phyloP scores from a whole-genome alignment of 441 rosid genomes.

The Mallotus japonicus region DNA sequence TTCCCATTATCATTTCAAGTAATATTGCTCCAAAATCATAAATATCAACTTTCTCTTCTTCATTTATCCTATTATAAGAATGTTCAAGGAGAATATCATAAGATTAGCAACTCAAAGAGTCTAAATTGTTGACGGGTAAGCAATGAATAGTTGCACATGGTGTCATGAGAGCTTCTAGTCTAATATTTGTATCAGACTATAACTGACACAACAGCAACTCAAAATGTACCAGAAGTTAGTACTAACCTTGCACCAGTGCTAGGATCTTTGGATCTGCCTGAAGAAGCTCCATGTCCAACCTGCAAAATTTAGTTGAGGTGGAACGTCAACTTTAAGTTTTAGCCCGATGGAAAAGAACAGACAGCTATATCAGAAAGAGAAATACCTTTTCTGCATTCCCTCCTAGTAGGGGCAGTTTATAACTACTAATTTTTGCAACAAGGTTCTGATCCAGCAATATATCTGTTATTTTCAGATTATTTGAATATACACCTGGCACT shows the following conservation, averaged over 20 bases:
- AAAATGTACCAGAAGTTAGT: not conserved
- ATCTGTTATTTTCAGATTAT: constrained; percentile 77
- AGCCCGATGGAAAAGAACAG: not conserved
- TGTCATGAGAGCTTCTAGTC: not conserved
- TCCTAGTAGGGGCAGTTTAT: constrained; percentile 75
- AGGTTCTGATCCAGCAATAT: constrained; percentile 81
- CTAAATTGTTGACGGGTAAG: not conserved
- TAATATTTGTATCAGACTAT: not conserved
- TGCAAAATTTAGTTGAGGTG: constrained; percentile 25
- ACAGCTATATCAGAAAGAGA: not conserved
- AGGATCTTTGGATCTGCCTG: constrained; percentile 41
- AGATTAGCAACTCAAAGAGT: not conserved
- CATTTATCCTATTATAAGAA: constrained; percentile 36
- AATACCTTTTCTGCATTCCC: constrained; percentile 63
- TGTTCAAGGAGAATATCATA: not conserved
- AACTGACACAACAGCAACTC: not conserved
- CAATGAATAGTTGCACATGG: not conserved
- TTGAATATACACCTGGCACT: constrained; percentile 76
- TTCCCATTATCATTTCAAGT: constrained; percentile 78
- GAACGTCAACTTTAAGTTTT: constrained; percentile 5
- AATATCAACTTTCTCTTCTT: constrained; percentile 58
- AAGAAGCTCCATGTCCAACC: constrained; percentile 50
- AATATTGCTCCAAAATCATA: constrained; percentile 83
- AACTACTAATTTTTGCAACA: constrained; percentile 76
- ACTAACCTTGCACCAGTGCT: constrained; percentile 42